phyloP scores from a whole-genome alignment of 352 stramenopile genomes.

The Phytopythium sindhum region DNA sequence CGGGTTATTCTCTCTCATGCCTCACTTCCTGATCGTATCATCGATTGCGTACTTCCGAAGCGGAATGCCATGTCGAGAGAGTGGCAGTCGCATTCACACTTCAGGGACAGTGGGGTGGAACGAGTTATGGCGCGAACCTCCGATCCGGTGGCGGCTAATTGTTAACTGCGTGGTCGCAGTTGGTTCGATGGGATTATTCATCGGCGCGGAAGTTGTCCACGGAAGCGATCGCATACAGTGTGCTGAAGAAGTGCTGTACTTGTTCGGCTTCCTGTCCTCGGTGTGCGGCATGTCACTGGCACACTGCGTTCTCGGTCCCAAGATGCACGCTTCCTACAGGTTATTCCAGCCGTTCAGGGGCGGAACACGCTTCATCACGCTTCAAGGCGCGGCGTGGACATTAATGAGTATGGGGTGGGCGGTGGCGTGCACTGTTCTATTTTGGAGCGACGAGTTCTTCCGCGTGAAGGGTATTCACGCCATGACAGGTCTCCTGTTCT shows the following conservation, averaged over 20 bases:
- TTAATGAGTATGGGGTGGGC: slow-evolving; percentile 35
- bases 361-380: slow-evolving; percentile 43
- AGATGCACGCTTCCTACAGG: slow-evolving; percentile 31
- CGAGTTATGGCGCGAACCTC: slow-evolving; percentile 13
- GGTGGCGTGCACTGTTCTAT: slow-evolving; percentile 36
- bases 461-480: slow-evolving; percentile 38
- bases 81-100: neutral
- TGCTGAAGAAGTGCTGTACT: slow-evolving; percentile 41
- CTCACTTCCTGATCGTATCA: slow-evolving; percentile 30
- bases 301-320: slow-evolving; percentile 34
- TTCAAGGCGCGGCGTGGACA: slow-evolving; percentile 54
- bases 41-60: slow-evolving; percentile 33
- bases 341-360: slow-evolving; percentile 48
- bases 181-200: slow-evolving; percentile 30
- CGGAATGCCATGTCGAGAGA: neutral
- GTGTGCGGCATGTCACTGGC: slow-evolving; percentile 32
- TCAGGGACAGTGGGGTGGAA: slow-evolving; percentile 10
- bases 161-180: slow-evolving; percentile 28
- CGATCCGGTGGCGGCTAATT: slow-evolving; percentile 24
- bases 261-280: slow-evolving; percentile 38
- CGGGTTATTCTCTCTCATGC: slow-evolving; percentile 29
- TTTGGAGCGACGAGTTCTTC: slow-evolving; percentile 47
- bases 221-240: slow-evolving; percentile 18
- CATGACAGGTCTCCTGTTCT: slow-evolving; percentile 39
- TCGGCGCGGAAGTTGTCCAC: slow-evolving; percentile 24